Evolutionary conservation across 805 yeast species (phyloP), one percentile per base, ranked within the genome.

Genomic region (Ogataea philodendri): DNA sequence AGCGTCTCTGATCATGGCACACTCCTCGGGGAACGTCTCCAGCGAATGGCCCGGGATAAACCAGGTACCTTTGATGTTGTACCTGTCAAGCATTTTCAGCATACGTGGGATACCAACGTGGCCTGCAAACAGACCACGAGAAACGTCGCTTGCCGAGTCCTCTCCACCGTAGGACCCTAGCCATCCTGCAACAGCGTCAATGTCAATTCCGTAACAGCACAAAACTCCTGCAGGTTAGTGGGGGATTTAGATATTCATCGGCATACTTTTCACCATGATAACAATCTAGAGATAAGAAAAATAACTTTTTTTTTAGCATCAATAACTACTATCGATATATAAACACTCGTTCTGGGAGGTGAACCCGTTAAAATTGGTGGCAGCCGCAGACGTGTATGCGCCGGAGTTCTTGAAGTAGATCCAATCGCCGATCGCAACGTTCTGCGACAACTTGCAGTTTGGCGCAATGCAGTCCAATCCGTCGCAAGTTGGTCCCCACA

Each of bases 401-500:
- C 98, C 98, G 39, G 84, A 60, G 48, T 79, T 69, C 20, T 80
- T 69, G 64, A 90, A 89, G 61, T 79, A 86, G 39, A 90, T 57
- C 97, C 97, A 90, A 59, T 90, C 97, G 7, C 97, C 97, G 26
- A 84, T 81, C 14, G 69, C 66, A 27, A 87, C 78, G 24, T 78
- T 76, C 36, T 72, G 68, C 13, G 79, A 68, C 52, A 90, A 67
- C 22, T 48, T 50, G 41, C 76, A 66, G 22, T 65, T 67, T 30
- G 67, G 59, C 13, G 83, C 59, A 39, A 90, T 76, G 59, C 95
- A 83, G 60, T 90, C 98, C 45, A 90, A 69, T 3, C 97, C 97
- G 63, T 90, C 98, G 65, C 98, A 90, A 13, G 97, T 90, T 28
- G 97, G 98, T 5, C 98, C 98, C 98, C 98, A 90, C 42, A 93